Conservation (phyloP, 1,139 yeast species). For the Blastobotrys proliferans region DNA sequence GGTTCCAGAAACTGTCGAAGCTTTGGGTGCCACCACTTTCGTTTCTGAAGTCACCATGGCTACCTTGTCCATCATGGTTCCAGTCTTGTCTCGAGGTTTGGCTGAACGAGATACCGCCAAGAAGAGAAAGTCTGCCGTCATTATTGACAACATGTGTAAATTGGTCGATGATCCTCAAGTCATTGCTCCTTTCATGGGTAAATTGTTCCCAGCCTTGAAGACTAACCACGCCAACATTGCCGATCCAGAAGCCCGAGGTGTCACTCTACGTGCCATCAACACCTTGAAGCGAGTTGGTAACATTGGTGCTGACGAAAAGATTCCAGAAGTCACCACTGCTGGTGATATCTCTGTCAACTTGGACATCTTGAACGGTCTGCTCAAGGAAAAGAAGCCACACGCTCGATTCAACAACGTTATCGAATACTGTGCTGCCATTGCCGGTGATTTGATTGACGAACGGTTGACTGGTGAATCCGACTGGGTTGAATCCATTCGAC, state of each 20-base stretch:
- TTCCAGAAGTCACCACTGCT: constrained; percentile 97
- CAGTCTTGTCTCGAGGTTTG: constrained; percentile 97
- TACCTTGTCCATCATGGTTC: constrained; percentile 98
- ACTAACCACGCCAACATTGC: constrained; percentile 93
- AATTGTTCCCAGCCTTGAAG: constrained; percentile 94
- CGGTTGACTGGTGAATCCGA: constrained; percentile 89
- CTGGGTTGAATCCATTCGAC: constrained; percentile 85
- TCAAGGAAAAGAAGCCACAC: constrained; percentile 65
- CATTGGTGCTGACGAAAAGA: constrained; percentile 79
- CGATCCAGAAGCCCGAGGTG: constrained; percentile 99
- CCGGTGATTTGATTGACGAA: constrained; percentile 98
- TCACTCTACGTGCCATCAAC: constrained; percentile 93
- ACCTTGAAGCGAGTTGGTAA: constrained; percentile 99
- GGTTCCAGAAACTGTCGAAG: constrained; percentile 98
- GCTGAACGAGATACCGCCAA: constrained; percentile 99
- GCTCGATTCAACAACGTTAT: constrained; percentile 72
- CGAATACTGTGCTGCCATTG: constrained; percentile 87
- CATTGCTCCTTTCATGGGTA: constrained; percentile 97
- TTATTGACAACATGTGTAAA: constrained; percentile 99
- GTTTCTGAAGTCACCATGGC: constrained; percentile 99
- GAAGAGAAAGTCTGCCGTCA: constrained; percentile 99
- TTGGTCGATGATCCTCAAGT: constrained; percentile 99
- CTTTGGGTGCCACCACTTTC: constrained; percentile 98
- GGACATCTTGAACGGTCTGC: constrained; percentile 70
- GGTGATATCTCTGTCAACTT: constrained; percentile 92